Conservation (phyloP, 768 basidiomycete species). For the Hemileccinum impolitum region DNA sequence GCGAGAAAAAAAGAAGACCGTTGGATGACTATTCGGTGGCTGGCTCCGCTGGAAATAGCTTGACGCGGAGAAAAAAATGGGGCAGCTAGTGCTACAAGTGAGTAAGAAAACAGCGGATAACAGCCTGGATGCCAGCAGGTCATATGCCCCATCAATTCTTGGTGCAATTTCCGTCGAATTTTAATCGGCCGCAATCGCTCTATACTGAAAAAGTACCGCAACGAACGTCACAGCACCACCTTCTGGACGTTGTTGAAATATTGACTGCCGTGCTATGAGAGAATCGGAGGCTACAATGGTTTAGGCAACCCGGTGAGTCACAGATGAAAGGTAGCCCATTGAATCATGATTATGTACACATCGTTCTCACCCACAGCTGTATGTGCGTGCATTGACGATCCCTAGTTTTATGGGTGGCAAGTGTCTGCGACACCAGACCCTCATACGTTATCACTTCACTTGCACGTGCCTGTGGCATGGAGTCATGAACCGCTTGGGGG, state of each 20-base stretch:
- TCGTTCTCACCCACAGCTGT: background rate
- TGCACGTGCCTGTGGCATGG: background rate
- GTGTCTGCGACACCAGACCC: background rate
- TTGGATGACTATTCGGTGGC: background rate
- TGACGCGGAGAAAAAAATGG: background rate
- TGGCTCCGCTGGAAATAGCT: background rate
- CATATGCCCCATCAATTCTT: slow-evolving; percentile 5
- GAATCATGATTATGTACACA: too few species aligned
- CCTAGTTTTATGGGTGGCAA: too few species aligned
- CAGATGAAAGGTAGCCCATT: too few species aligned
- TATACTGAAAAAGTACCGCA: slow-evolving; percentile 5
- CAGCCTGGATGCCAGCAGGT: slow-evolving; percentile 5
- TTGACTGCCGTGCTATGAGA: background rate
- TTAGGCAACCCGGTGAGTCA: background rate
- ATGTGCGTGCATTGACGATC: slow-evolving; percentile 11
- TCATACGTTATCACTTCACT: slow-evolving; percentile 19
- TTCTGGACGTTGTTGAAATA: slow-evolving; percentile 3
- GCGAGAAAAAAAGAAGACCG: background rate
- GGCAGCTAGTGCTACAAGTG: background rate
- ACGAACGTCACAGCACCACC: slow-evolving; percentile 9
- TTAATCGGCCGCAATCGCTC: slow-evolving; percentile 20
- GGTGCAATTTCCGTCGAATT: slow-evolving; percentile 25
- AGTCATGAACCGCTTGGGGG: background rate
- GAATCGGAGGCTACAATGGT: background rate
- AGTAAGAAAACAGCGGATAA: slow-evolving; percentile 8